phyloP scores from a whole-genome alignment of 2,329 filamentous ascomycete species.

The Ophiostoma australiae region DNA sequence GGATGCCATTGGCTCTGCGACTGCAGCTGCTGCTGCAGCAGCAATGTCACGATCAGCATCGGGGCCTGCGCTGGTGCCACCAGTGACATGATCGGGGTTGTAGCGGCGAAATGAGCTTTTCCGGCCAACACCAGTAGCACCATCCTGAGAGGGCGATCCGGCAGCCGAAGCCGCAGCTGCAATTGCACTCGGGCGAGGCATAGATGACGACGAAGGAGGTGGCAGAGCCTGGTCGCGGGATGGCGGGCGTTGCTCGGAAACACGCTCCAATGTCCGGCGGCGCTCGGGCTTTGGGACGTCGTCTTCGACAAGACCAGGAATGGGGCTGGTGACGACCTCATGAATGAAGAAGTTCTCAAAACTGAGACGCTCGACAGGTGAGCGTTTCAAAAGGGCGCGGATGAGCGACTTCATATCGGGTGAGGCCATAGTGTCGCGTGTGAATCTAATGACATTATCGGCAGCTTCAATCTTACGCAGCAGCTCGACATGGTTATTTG shows the following conservation, averaged over 20 bases:
- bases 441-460: conserved; percentile 80
- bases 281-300: conserved; percentile 51
- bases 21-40: conserved; percentile 37
- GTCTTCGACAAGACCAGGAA: conserved; percentile 76
- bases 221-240: not conserved
- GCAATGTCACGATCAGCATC: conserved; percentile 38
- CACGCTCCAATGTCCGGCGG: conserved; percentile 20
- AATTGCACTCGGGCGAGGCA: conserved; percentile 2
- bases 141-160: not conserved
- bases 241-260: conserved; percentile 26
- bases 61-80: conserved; percentile 27
- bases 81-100: conserved; percentile 19
- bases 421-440: conserved; percentile 65
- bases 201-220: not conserved
- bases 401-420: conserved; percentile 76
- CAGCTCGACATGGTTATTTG: conserved; percentile 89
- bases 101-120: conserved; percentile 42
- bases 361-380: conserved; percentile 75
- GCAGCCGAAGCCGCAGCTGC: not conserved
- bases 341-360: conserved; percentile 83
- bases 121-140: conserved; percentile 27
- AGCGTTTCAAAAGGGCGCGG: conserved; percentile 74
- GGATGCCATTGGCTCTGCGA: conserved; percentile 26
- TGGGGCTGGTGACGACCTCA: conserved; percentile 64
- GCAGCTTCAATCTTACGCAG: conserved; percentile 85